Evolutionary conservation across 495 filamentous ascomycete genomes (phyloP), one percentile per base, ranked within the genome.

Genomic region (Aspergillus sclerotioniger): DNA sequence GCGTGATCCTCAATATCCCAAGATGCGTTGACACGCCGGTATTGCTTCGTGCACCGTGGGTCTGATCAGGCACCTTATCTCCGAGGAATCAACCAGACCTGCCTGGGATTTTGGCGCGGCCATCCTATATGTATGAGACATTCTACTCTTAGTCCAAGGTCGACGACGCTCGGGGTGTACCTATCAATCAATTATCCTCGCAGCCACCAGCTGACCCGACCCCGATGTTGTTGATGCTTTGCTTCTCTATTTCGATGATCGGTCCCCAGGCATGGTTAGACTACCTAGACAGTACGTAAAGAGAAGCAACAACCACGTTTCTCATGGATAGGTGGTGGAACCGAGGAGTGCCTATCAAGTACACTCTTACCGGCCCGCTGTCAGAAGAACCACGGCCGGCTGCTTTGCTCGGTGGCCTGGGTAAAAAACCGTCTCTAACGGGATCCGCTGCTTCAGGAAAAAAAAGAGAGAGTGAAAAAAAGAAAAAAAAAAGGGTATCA

Each of bases 331-430:
- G 35, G 57, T 55, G 39, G 56, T 62, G 63, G 59, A 57, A 60
- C 59, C 57, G 17, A 54, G 15, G 17, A 54, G 8, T 54, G 44
- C 29, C 52, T 54, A 51, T 54, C 44, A 47, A 45, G 31, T 45
- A 54, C 29, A 50, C 53, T 49, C 62, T 54, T 60, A 31, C 48
- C 54, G 63, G 51, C 59, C 61, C 61, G 58, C 56, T 67, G 58
- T 63, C 61, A 66, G 57, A 62, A 58, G 46, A 57, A 57, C 51
- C 57, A 58, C 55, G 21, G 41, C 35, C 48, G 51, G 53, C 29
- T 43, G 19, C 47, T 37, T 25, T 13, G 46, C 51, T n/a, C 31
- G 46, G 15, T 51, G 45, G 32, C 31, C 50, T 46, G 28, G 12
- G 45, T 3, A 55, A 37, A 54, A 25, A 43, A 12, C 41, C 37